Percentiles rank a stretch among this genome's conserved stretches.
Evolutionary conservation across 352 stramenopile genomes (phyloP).

Genomic region (Phytopythium boreale): DNA sequence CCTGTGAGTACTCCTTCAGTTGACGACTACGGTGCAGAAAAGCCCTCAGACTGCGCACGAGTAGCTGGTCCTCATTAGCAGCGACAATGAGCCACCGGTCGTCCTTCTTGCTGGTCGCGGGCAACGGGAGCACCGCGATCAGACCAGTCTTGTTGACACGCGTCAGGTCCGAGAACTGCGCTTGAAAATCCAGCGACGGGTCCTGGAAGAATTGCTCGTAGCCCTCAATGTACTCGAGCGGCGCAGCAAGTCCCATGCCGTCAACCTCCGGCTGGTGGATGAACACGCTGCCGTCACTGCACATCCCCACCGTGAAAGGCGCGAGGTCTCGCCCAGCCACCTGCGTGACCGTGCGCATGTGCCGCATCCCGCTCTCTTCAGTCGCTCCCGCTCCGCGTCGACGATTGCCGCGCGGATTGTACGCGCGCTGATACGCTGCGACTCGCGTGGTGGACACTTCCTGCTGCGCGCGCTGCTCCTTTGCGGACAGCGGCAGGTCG

Average conservation of each 20-base stretch:
- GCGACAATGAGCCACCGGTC: conserved; percentile 72
- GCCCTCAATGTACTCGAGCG: conserved; percentile 69
- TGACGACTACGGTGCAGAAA: conserved; percentile 64
- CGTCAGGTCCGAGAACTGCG: conserved; percentile 76
- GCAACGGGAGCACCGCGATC: conserved; percentile 57
- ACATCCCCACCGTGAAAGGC: conserved; percentile 78
- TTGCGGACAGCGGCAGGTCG: conserved; percentile 61
- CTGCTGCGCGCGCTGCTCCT: conserved; percentile 48
- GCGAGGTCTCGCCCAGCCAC: conserved; percentile 54
- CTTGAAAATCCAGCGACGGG: conserved; percentile 64
- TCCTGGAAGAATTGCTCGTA: conserved; percentile 86
- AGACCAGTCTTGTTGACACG: conserved; percentile 69
- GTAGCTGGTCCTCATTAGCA: conserved; percentile 67
- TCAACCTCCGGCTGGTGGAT: conserved; percentile 50
- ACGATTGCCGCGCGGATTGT: conserved; percentile 35
- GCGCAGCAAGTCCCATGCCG: conserved; percentile 52
- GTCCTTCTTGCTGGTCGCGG: conserved; percentile 41
- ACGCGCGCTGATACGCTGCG: conserved; percentile 31
- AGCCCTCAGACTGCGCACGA: conserved; percentile 59
- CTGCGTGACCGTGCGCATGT: conserved; percentile 76
- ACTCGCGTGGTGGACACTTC: conserved; percentile 32
- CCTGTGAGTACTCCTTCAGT: conserved; percentile 35
- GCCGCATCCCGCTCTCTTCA: conserved; percentile 46
- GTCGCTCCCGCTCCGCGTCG: conserved; percentile 30
- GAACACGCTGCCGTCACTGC: conserved; percentile 82